Evolutionary conservation across 257 asterid species (phyloP), one percentile per base, ranked within the genome.

Genomic region (Plectranthus barbatus): DNA sequence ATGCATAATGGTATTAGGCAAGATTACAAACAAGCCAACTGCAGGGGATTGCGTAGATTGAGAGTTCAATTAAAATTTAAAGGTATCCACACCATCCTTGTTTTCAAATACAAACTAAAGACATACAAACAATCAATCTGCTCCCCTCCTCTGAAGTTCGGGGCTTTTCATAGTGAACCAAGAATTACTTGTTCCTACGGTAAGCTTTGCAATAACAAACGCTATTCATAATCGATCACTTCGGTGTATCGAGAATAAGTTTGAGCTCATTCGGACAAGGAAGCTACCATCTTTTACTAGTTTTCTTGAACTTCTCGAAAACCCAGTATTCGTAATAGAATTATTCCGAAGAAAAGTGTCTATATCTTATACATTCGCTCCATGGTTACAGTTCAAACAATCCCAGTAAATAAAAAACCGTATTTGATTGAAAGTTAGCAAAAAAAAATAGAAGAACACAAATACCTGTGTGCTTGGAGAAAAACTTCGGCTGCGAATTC

Each of bases 391-490:
- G 7, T 26, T 53, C 50, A 61, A 21, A 55, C 17, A 29, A 44
- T 34, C 26, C 45, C 19, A 24, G 15, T 6, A 55, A 3, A 9
- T 1, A n/a, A 39, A 34, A 14, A 23, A 61, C 29, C 51, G 34
- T 39, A 59, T 45, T n/a, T 31, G 42, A 12, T 69, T 19, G 31
- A 26, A 5, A 5, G 31, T 26, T 26, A 1, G 3, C 31, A 26
- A 26, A 26, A 36, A 1, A 21, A 33, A 40, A 19, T 7, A 14
- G 65, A 40, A 33, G 8, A 44, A 21, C 48, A 48, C 18, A 61
- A 29, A 23, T 58, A 58, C 67, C 71, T 31, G 68, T 7, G 4
- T 44, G 56, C 23, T 41, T 44, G 48, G 50, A 14, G 44, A 64
- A 44, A 37, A 26, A 17, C 11, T 26, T 31, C 14, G 49, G 20